Evolutionary conservation across 2,329 filamentous ascomycete species (phyloP).

Genomic region (Cordyceps cicadae): DNA sequence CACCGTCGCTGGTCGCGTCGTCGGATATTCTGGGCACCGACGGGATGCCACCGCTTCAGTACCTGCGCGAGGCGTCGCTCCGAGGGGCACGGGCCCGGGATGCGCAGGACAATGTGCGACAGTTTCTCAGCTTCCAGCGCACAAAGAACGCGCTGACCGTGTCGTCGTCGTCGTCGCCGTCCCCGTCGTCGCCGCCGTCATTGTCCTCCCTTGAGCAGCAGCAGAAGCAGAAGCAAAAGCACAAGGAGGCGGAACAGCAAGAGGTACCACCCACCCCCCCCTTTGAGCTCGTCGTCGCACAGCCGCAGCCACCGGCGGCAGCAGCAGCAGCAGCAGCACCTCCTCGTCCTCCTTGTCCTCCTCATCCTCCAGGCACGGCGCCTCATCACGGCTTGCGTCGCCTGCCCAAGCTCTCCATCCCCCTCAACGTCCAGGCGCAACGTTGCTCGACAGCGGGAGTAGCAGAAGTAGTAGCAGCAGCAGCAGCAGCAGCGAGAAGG

Average conservation of each 20-base stretch:
- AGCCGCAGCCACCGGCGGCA: slow-evolving; percentile 25
- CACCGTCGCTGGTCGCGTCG: slow-evolving; percentile 79
- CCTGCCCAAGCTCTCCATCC: slow-evolving; percentile 57
- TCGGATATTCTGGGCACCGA: slow-evolving; percentile 79
- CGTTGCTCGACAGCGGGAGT: slow-evolving; percentile 18
- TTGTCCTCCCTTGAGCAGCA: no score
- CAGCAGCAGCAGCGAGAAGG: background rate
- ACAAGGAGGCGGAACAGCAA: slow-evolving; percentile 13
- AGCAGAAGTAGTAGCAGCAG: no score
- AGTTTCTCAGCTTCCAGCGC: slow-evolving; percentile 83
- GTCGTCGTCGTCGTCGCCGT: slow-evolving; percentile 21
- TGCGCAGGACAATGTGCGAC: slow-evolving; percentile 85
- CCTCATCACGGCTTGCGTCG: slow-evolving; percentile 46
- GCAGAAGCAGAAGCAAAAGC: no score
- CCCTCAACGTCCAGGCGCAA: slow-evolving; percentile 27
- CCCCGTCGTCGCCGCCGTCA: no score
- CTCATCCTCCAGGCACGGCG: background rate
- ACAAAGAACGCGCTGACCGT: slow-evolving; percentile 18
- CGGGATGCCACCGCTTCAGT: slow-evolving; percentile 52
- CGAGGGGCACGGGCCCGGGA: slow-evolving; percentile 63
- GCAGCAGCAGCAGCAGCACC: no score
- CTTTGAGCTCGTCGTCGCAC: slow-evolving; percentile 45
- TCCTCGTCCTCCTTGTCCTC: no score
- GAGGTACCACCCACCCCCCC: slow-evolving; percentile 63
- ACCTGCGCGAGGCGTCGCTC: slow-evolving; percentile 66